Conservation (phyloP, 2,329 filamentous ascomycete species). For the Ceratocystis destructans region DNA sequence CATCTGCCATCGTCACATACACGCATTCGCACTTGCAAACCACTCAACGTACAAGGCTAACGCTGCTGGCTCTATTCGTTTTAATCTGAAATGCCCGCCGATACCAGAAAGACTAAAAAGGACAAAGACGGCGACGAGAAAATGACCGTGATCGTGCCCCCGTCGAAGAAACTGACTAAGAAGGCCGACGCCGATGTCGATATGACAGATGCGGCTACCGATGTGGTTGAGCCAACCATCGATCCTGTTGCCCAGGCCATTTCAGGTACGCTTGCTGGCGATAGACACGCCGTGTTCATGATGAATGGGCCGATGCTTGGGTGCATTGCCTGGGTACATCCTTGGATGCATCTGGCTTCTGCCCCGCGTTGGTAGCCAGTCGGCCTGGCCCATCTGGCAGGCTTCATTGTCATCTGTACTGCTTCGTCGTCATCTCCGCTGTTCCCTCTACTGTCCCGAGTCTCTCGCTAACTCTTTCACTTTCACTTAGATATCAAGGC, state of each 20-base stretch:
- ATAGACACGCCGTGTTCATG: too few species aligned
- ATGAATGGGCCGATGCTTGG: too few species aligned
- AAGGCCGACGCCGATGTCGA: conserved; percentile 53
- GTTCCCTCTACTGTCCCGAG: not conserved
- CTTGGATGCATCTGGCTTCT: not conserved
- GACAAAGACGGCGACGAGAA: conserved; percentile 58
- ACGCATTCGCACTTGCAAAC: not conserved
- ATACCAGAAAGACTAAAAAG: conserved; percentile 17
- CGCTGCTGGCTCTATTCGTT: not conserved
- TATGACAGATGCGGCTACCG: conserved; percentile 45
- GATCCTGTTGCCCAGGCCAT: conserved; percentile 48
- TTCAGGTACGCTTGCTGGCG: conserved; percentile 35
- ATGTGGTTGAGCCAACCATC: conserved; percentile 38
- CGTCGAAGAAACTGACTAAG: conserved; percentile 54
- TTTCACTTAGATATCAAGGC: conserved; percentile 66
- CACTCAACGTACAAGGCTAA: not conserved
- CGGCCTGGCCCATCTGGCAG: not conserved
- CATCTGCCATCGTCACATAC: too few species aligned
- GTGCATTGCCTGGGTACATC: too few species aligned
- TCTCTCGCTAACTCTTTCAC: conserved; percentile 20
- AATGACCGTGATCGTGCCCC: conserved; percentile 70
- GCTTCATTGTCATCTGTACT: not conserved
- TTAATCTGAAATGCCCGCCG: conserved; percentile 12
- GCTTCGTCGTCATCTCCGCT: not conserved
- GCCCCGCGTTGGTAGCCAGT: not conserved